Base-by-base conservation (phyloP, 331 rosid species). In the Rosa hybrid region DNA sequence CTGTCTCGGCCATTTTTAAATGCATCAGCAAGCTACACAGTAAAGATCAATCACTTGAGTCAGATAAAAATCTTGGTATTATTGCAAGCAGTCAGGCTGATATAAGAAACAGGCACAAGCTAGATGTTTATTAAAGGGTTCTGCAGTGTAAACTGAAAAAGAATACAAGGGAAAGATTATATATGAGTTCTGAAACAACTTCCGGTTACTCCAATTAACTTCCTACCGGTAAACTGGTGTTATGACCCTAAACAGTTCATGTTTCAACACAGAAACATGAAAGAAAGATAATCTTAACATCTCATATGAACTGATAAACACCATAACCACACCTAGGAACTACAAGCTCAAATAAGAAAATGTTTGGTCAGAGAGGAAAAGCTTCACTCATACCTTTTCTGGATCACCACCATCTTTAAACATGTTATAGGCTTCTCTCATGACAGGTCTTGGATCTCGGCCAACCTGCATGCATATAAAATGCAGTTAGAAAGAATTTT, bases 341-440 rank as follows among this genome's bases (percentile, higher is more conserved):
- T 20, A 51, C 30, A 53, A 41, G 68, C 56, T 71, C n/a, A 42
- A 25, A 54, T 44, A 70, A 56, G 34, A 68, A 69, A 78, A 3
- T 65, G 78, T 23, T 70, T 74, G 69, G 41, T 9, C 59, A 10
- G 45, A 42, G 6, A 74, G 21, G 49, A 74, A 30, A 80, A 65
- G 80, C 17, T 46, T 44, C 44, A 54, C 34, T 86, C 30, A 81
- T 46, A 90, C 98, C 91, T 91, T 87, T 72, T 91, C 93, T 34
- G 98, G 98, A 83, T 92, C 90, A 70, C 98, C 98, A 21, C 96
- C 96, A 48, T 91, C 91, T 87, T 85, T 95, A 72, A 92, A 92
- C 97, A 95, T 86, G 81, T 88, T 82, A 79, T 92, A 91, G 76
- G 94, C 86, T 80, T 87, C 93, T 70, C 89, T 77, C 98, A 94